Evolutionary conservation across 1,139 yeast genomes (phyloP), one percentile per base, ranked within the genome.

Genomic region (Pichia sp.): DNA sequence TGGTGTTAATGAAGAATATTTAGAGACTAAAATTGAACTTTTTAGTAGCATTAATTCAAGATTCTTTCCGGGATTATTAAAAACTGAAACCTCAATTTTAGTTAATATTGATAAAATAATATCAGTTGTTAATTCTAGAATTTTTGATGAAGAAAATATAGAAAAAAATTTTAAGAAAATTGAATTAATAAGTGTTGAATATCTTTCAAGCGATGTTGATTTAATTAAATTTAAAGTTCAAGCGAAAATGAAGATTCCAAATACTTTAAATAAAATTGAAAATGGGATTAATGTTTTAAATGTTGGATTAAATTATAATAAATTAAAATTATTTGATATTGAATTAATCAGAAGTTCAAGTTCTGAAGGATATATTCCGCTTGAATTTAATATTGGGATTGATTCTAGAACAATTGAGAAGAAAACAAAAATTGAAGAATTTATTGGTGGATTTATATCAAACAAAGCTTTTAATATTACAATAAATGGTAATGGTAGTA

Each of bases 361-460:
- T 27, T 9, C 16, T 3, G 38, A 35, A 20, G 39, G 39, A 12
- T 5, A 37, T 6, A 12, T 30, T 11, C 42, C 41, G 4, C 10
- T 39, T 3, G 25, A 40, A n/a, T 31, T 46, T 24, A 27, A 8
- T 23, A 31, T 47, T n/a, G 30, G 33, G 30, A 20, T 45, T 4
- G 23, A 34, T 26, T 35, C 26, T 27, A 35, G 35, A 9, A 39
- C 45, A 6, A 6, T 40, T 4, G 31, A 39, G 1, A 52, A 42
- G 4, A 57, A 54, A 48, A 43, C 45, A 2, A 52, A 49, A 33
- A 41, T 62, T 24, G 67, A 65, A 25, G 52, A 52, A 12, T 41
- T 66, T 34, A 30, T 65, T 24, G 66, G 70, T 22, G 54, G 53
- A 6, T 61, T 58, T 36, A 50, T 66, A 1, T 65, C 69, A 0